These are phyloP conservation scores for Protea cynaroides DNA, from an alignment of 164 flowering plant genomes.

Conservation along the genomic window DNA sequence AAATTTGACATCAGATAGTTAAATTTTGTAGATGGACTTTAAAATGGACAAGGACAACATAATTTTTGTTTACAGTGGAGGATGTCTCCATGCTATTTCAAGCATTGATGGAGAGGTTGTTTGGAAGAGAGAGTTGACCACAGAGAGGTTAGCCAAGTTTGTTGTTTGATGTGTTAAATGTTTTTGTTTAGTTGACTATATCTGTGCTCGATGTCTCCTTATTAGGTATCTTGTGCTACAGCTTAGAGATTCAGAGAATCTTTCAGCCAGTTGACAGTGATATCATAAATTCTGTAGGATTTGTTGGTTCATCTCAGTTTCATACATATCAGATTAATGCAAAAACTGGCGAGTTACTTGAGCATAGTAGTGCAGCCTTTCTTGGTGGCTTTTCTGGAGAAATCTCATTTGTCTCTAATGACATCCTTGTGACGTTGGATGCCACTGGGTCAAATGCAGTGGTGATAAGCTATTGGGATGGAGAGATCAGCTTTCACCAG, in stretches of 20 bases:
- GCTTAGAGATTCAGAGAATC: constrained; percentile 58
- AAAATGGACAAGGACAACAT: constrained; percentile 55
- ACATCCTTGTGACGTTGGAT: constrained; percentile 60
- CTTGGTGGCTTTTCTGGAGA: constrained; percentile 69
- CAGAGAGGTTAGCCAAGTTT: constrained; percentile 53
- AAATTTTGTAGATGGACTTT: constrained; percentile 41
- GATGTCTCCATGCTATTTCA: constrained; percentile 80
- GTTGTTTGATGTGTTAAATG: neutral
- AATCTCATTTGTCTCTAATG: constrained; percentile 44
- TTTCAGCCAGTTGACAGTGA: constrained; percentile 54
- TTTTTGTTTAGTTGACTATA: neutral
- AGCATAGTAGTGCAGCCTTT: constrained; percentile 40
- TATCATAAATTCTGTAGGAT: constrained; percentile 57
- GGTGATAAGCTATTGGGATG: constrained; percentile 39
- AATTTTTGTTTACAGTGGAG: constrained; percentile 61
- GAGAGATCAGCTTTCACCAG: constrained; percentile 41
- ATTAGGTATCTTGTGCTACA: constrained; percentile 21
- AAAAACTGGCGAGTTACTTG: constrained; percentile 65
- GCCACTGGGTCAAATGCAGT: constrained; percentile 45
- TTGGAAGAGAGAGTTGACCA: constrained; percentile 63
- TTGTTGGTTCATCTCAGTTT: constrained; percentile 46
- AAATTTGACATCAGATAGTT: no score
- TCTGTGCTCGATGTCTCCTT: constrained; percentile 1
- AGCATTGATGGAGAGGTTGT: constrained; percentile 76
- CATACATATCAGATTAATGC: constrained; percentile 40